Base-by-base conservation (phyloP, 2,329 filamentous ascomycete species). In the Colletotrichum sp. region DNA sequence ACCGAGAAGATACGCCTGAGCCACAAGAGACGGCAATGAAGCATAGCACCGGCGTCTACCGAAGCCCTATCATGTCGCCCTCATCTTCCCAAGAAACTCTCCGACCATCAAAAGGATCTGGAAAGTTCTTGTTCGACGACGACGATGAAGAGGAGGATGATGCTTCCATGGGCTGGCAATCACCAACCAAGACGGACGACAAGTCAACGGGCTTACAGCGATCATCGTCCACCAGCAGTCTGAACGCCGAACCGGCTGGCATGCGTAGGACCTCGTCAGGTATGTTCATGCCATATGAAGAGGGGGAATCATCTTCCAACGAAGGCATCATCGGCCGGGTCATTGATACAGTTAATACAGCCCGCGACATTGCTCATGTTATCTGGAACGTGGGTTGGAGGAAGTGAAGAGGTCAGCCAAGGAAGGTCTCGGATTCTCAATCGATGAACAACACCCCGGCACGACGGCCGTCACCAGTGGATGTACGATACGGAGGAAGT, bases 251-350 rank as follows among this genome's bases (percentile, higher is more conserved):
- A 75, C 86, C 89, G 59, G 87, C 85, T 22, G 93, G 93, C 68
- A 93, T 98, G 88, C 92, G 93, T 77, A 90, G 96, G 79, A 98
- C 95, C 25, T 89, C 92, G 67, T 97, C 95, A 52, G 96, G 95
- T 79, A 98, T 98, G 95, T 94, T 98, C 80, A 96, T 98, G 94
- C 95, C 95, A 9, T 94, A 93, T 79, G 94, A 96, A 79, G 94
- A 96, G 79, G 92, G 92, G 76, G 94, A 95, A 78, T 87, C 84
- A 82, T 89, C 84, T 63, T 87, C 89, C 76, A 91, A 87, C 80
- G 88, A 90, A 68, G 93, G 94, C 63, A 89, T 98, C 71, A 91
- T 98, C 81, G 94, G 94, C 76, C 92, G 93, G 80, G 93, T 98
- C 66, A 92, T 96, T 82, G 94, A 98, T 85, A 96, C 94, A 80